Percentiles rank a stretch among this genome's conserved stretches.
Evolutionary conservation across 2,329 filamentous ascomycete species (phyloP).

Genomic region (Ilyonectria robusta): DNA sequence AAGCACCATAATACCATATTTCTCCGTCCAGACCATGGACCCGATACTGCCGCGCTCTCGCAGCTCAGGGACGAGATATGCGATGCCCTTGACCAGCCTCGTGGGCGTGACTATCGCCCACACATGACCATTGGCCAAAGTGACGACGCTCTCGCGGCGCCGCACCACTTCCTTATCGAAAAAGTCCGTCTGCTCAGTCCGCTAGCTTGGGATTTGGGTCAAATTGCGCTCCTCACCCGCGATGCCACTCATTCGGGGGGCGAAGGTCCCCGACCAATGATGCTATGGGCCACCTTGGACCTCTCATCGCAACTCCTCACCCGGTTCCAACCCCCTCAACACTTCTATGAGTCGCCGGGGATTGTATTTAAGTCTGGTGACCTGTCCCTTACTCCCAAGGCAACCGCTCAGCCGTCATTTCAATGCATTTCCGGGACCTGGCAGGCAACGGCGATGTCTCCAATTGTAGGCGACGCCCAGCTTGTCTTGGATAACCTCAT

Average conservation of each 20-base stretch:
- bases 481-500: slow-evolving; percentile 45
- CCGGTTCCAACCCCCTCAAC: slow-evolving; percentile 10
- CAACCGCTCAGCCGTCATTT: slow-evolving; percentile 31
- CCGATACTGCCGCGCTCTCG: slow-evolving; percentile 42
- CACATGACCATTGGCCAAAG: slow-evolving; percentile 76
- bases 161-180: slow-evolving; percentile 65
- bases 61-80: slow-evolving; percentile 55
- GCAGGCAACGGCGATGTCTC: slow-evolving; percentile 16
- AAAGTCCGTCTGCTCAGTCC: slow-evolving; percentile 65
- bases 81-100: slow-evolving; percentile 51
- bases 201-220: slow-evolving; percentile 63
- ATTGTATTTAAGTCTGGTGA: background rate
- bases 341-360: slow-evolving; percentile 11
- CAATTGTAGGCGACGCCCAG: background rate
- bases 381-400: background rate
- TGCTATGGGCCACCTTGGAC: slow-evolving; percentile 67
- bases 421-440: slow-evolving; percentile 23
- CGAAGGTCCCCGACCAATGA: slow-evolving; percentile 64
- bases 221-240: slow-evolving; percentile 68
- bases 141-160: slow-evolving; percentile 58
- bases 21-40: slow-evolving; percentile 47
- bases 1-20: slow-evolving; percentile 66
- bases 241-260: slow-evolving; percentile 52
- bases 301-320: slow-evolving; percentile 41
- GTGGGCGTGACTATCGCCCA: slow-evolving; percentile 48